Percentiles rank a stretch among this genome's conserved stretches.
phyloP scores from a whole-genome alignment of 1,139 yeast species.

The Pichia norvegensis region DNA sequence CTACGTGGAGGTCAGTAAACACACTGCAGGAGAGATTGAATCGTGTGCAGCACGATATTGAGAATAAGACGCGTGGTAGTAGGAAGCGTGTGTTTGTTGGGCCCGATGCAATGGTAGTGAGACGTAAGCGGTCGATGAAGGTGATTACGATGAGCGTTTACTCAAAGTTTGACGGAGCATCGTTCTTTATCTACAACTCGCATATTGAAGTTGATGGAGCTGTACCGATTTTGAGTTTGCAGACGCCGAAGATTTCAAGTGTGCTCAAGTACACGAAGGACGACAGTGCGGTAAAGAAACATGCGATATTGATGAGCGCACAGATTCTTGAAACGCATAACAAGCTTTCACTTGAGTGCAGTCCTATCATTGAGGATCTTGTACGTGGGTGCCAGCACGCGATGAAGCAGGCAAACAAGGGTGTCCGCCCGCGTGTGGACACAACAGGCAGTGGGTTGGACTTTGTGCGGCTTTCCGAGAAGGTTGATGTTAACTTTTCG shows the following conservation, averaged over 20 bases:
- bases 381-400: conserved; percentile 35
- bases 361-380: conserved; percentile 66
- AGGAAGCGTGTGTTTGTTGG: neutral
- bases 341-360: conserved; percentile 60
- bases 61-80: neutral
- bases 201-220: conserved; percentile 36
- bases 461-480: conserved; percentile 23
- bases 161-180: conserved; percentile 63
- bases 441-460: conserved; percentile 12
- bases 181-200: conserved; percentile 45
- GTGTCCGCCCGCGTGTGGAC: neutral
- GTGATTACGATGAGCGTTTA: conserved; percentile 39
- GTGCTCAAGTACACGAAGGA: conserved; percentile 37
- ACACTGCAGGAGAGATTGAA: conserved; percentile 21
- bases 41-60: conserved; percentile 1
- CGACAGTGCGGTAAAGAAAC: conserved; percentile 30
- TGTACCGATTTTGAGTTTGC: conserved; percentile 48
- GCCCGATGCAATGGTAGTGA: neutral
- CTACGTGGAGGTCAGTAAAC: conserved; percentile 18
- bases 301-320: conserved; percentile 45
- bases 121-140: neutral
- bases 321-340: conserved; percentile 69
- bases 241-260: conserved; percentile 70
- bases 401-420: conserved; percentile 12
- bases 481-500: conserved; percentile 55